Base-by-base conservation (phyloP, 176 grass and related monocot genomes). In the Areca catechu region DNA sequence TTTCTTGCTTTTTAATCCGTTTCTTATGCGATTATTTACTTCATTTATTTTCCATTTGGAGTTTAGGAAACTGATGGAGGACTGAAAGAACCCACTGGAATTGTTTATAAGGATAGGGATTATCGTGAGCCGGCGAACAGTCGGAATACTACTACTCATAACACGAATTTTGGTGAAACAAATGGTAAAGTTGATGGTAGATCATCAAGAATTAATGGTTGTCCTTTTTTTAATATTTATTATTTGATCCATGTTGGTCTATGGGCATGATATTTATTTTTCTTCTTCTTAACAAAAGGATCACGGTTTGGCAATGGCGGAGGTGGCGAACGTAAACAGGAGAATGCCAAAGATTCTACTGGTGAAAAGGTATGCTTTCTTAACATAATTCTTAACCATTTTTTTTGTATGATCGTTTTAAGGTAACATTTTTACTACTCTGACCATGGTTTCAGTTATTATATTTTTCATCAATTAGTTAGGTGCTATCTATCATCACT, bases 1-100 rank as follows among this genome's bases (percentile, higher is more conserved):
- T 43, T 12, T 43, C 34, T 12, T 43, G 7, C 34, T 12, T 43
- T 34, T 43, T 43, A 43, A 12, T 12, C 3, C 3, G 34, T 43
- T 43, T 43, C 34, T 43, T 12, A 43, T 0, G 34, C 34, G 34
- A 43, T 43, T 43, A 43, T 43, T 43, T 43, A 43, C 9, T 43
- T 43, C 9, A 14, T n/a, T n/a, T 14, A 43, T 43, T 43, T 43
- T 43, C 7, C 12, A 2, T 53, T 7, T 16, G 34, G 7, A 17
- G 21, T 62, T 72, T 19, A 72, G 70, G 58, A 72, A 61, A 19
- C 53, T 54, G 15, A 30, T 24, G 50, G 15, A 6, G 58, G 48
- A 71, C 6, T 61, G 16, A 53, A 37, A 47, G 37, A 22, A 20
- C 70, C 28, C 1, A 54, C 51, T 14, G 70, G 70, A 72, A 50